phyloP scores from a whole-genome alignment of 192 early-diverging fungal genomes.

The Rhizoclosmatium globosum region DNA sequence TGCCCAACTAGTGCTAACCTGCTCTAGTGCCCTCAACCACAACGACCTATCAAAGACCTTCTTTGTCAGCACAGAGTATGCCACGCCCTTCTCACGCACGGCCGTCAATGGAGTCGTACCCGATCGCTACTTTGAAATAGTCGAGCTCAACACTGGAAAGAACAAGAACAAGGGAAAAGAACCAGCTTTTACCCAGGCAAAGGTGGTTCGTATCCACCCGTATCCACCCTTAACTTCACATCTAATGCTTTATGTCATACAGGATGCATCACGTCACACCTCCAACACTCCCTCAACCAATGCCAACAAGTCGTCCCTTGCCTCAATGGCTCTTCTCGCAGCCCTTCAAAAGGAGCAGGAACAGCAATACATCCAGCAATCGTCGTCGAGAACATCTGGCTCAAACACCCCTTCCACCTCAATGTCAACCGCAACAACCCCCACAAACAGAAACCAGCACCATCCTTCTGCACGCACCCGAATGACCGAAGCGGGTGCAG shows the following conservation, averaged over 20 bases:
- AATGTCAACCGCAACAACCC: neutral
- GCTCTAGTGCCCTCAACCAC: slow-evolving; percentile 45
- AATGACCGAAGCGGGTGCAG: slow-evolving; percentile 2
- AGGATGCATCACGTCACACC: neutral
- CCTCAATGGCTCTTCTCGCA: slow-evolving; percentile 17
- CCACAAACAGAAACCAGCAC: neutral
- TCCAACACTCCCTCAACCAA: neutral
- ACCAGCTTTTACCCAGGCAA: neutral
- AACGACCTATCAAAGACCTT: slow-evolving; percentile 50
- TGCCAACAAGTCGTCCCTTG: neutral
- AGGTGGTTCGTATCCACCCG: no score
- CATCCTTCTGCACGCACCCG: neutral
- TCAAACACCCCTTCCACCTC: neutral
- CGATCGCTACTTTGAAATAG: slow-evolving; percentile 52
- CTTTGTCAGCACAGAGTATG: slow-evolving; percentile 62
- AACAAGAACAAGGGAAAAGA: slow-evolving; percentile 26
- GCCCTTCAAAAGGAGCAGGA: slow-evolving; percentile 23
- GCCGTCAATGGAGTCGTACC: slow-evolving; percentile 61
- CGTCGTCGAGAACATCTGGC: neutral
- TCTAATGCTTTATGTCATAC: no score
- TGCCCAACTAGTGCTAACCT: neutral
- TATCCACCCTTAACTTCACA: no score
- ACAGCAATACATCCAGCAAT: neutral
- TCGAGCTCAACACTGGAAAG: slow-evolving; percentile 47
- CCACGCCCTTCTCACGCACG: slow-evolving; percentile 57